phyloP scores from a whole-genome alignment of 805 yeast genomes.

The Candida adriatica region DNA sequence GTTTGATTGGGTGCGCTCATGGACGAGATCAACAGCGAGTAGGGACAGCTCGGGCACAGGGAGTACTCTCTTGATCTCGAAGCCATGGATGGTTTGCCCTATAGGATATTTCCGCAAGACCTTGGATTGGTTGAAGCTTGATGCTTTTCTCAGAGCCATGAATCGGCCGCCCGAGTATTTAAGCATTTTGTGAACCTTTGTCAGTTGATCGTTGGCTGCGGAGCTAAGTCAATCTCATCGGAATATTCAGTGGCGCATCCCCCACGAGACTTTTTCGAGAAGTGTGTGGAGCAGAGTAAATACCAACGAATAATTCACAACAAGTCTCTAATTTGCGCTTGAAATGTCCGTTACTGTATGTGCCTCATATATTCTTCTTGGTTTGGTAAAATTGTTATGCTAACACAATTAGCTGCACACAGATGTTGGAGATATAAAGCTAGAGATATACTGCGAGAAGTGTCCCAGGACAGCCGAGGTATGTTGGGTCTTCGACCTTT shows the following conservation, averaged over 20 bases:
- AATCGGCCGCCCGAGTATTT: not conserved
- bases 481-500: slow-evolving; percentile 7
- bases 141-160: slow-evolving; percentile 12
- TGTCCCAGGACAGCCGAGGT: slow-evolving; percentile 34
- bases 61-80: slow-evolving; percentile 51
- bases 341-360: slow-evolving; percentile 21
- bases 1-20: slow-evolving; percentile 61
- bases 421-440: slow-evolving; percentile 31
- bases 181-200: slow-evolving; percentile 3
- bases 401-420: slow-evolving; percentile 28
- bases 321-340: too few relatives aligned
- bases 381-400: not conserved
- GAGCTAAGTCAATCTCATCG: too few relatives aligned
- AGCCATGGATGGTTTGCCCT: slow-evolving; percentile 62
- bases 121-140: slow-evolving; percentile 27
- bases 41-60: slow-evolving; percentile 78
- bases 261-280: too few relatives aligned
- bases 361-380: not conserved
- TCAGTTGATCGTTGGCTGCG: too few relatives aligned
- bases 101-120: slow-evolving; percentile 50
- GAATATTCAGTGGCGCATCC: too few relatives aligned
- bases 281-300: too few relatives aligned
- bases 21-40: slow-evolving; percentile 68
- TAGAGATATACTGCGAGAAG: slow-evolving; percentile 32
- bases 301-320: too few relatives aligned